These are phyloP conservation scores for Byssoonygena ceratinophila DNA, from an alignment of 2,329 filamentous ascomycete species.

Conservation along the genomic window DNA sequence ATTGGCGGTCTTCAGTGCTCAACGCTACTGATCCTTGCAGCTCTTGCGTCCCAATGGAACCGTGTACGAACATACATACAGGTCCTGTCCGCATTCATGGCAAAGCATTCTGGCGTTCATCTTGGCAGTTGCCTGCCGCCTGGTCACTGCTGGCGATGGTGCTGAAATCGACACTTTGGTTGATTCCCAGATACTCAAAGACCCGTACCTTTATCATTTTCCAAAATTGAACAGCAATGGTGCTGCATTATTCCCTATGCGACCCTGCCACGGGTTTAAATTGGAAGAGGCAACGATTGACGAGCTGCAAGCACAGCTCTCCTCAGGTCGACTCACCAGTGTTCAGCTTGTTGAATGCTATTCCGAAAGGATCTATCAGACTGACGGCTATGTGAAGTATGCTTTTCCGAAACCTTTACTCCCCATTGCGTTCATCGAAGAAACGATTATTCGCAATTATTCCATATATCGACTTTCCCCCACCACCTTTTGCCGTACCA, in stretches of 20 bases:
- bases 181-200: constrained; percentile 26
- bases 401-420: constrained; percentile 9
- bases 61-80: too few relatives aligned
- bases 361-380: constrained; percentile 50
- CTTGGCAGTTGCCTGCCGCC: constrained; percentile 19
- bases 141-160: background rate
- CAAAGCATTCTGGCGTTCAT: constrained; percentile 18
- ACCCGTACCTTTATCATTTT: constrained; percentile 31
- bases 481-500: background rate
- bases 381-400: constrained; percentile 54
- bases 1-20: too few relatives aligned
- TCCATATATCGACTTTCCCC: too few relatives aligned
- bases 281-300: constrained; percentile 62
- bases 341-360: constrained; percentile 54
- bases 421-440: too few relatives aligned
- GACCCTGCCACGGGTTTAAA: constrained; percentile 47
- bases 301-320: constrained; percentile 51
- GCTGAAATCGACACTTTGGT: constrained; percentile 21
- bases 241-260: constrained; percentile 49
- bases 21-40: too few relatives aligned
- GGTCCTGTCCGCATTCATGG: constrained; percentile 10
- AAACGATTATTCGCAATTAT: too few relatives aligned
- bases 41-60: too few relatives aligned
- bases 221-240: constrained; percentile 28
- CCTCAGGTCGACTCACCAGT: constrained; percentile 45